phyloP scores from a whole-genome alignment of 139 green algal genomes.

The Ettlia oleoabundans region DNA sequence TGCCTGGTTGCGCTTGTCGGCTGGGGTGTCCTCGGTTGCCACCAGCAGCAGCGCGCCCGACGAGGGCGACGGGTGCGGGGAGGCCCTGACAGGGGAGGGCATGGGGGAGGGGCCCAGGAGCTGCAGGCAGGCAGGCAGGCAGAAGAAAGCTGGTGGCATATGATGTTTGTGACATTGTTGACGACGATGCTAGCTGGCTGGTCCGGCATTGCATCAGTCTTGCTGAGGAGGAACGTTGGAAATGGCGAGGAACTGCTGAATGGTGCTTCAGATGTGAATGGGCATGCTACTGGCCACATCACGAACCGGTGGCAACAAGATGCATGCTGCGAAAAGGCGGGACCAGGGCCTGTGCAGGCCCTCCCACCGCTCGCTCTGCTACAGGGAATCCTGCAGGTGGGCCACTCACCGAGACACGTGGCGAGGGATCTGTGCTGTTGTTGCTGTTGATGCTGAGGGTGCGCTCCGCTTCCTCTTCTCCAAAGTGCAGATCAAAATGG shows the following conservation, averaged over 20 bases:
- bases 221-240: too few species aligned
- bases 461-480: neutral
- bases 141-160: too few species aligned
- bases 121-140: slow-evolving; percentile 21
- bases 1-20: neutral
- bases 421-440: slow-evolving; percentile 25
- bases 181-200: neutral
- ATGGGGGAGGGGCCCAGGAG: slow-evolving; percentile 47
- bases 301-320: too few species aligned
- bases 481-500: slow-evolving; percentile 37
- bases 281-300: too few species aligned
- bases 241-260: too few species aligned
- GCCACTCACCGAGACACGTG: slow-evolving; percentile 15
- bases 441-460: slow-evolving; percentile 12
- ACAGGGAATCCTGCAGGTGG: neutral
- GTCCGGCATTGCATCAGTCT: neutral
- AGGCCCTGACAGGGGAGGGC: slow-evolving; percentile 30
- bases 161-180: too few species aligned
- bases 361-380: too few species aligned
- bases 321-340: too few species aligned
- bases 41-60: slow-evolving; percentile 16
- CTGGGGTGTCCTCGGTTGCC: slow-evolving; percentile 24
- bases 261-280: too few species aligned
- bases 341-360: too few species aligned
- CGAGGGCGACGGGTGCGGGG: slow-evolving; percentile 9